A percentile compares a stretch with the other conserved stretches of the same genome.
Evolutionary conservation across 768 basidiomycete genomes (phyloP).

Genomic region (Baorangia bicolor): DNA sequence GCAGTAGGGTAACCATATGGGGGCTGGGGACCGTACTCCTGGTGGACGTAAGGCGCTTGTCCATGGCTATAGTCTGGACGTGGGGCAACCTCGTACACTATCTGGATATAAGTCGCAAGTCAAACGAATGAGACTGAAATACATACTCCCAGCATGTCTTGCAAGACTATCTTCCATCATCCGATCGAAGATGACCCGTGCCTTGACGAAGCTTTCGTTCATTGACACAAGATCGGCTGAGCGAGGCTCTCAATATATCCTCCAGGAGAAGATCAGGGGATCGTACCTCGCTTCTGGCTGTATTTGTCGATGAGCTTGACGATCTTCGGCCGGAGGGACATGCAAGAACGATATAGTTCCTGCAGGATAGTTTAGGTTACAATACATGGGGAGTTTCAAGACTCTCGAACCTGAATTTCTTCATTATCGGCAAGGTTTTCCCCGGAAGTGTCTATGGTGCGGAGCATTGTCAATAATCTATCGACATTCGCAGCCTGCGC

Average conservation of each 20-base stretch:
- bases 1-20: constrained; percentile 46
- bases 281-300: constrained; percentile 79
- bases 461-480: constrained; percentile 70
- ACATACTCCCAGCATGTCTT: constrained; percentile 62
- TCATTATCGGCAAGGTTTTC: constrained; percentile 90
- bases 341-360: constrained; percentile 89
- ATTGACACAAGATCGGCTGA: constrained; percentile 90
- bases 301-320: constrained; percentile 97
- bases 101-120: constrained; percentile 6
- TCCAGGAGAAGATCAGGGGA: neutral
- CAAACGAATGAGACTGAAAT: neutral
- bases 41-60: constrained; percentile 27
- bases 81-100: constrained; percentile 52
- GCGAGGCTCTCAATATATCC: neutral
- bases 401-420: constrained; percentile 68
- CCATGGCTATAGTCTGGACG: constrained; percentile 30
- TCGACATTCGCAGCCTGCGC: constrained; percentile 85
- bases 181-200: constrained; percentile 84
- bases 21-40: constrained; percentile 38
- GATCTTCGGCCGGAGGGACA: constrained; percentile 90
- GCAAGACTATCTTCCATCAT: constrained; percentile 93
- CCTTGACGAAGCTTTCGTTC: constrained; percentile 91
- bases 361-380: constrained; percentile 31
- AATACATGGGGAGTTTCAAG: neutral
- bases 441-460: constrained; percentile 67